Conservation (phyloP, 2,329 filamentous ascomycete genomes). For the Leptographium lundbergii region DNA sequence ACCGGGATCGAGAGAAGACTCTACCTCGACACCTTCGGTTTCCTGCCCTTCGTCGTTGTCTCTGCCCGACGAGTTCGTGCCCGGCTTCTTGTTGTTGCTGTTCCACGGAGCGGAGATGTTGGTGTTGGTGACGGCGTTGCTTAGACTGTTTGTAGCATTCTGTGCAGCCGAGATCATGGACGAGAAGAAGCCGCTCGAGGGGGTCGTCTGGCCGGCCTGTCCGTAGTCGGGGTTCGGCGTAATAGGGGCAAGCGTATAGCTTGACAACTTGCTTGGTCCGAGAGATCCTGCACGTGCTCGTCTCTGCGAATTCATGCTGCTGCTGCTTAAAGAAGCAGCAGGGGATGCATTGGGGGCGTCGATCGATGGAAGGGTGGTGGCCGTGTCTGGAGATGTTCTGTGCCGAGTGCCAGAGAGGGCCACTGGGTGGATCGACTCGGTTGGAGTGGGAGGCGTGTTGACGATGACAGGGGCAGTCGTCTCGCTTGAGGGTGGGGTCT, state of each 20-base stretch:
- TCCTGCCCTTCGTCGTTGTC: conserved; percentile 11
- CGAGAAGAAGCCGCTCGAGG: conserved; percentile 71
- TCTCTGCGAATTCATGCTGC: conserved; percentile 60
- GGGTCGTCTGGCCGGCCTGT: conserved; percentile 31
- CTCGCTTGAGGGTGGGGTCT: conserved; percentile 35
- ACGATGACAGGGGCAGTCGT: conserved; percentile 42
- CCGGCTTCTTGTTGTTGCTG: conserved; percentile 20
- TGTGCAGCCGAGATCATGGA: conserved; percentile 88
- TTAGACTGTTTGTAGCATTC: conserved; percentile 69
- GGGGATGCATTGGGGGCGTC: conserved; percentile 41
- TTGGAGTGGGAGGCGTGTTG: conserved; percentile 54
- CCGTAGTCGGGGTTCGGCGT: conserved; percentile 65
- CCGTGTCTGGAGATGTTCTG: conserved; percentile 5
- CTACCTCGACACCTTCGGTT: conserved; percentile 27
- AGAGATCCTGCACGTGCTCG: conserved; percentile 42
- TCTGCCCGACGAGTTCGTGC: not conserved
- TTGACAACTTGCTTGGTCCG: conserved; percentile 79
- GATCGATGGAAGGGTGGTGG: not conserved
- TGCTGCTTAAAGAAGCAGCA: conserved; percentile 30
- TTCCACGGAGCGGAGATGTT: conserved; percentile 47
- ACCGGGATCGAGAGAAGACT: conserved; percentile 19
- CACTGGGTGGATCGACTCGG: conserved; percentile 25
- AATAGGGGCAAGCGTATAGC: conserved; percentile 55
- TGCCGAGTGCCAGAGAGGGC: not conserved
- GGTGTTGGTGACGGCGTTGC: conserved; percentile 58